Conservation (phyloP, 352 stramenopile genomes). For the Globisporangium mamillatum region DNA sequence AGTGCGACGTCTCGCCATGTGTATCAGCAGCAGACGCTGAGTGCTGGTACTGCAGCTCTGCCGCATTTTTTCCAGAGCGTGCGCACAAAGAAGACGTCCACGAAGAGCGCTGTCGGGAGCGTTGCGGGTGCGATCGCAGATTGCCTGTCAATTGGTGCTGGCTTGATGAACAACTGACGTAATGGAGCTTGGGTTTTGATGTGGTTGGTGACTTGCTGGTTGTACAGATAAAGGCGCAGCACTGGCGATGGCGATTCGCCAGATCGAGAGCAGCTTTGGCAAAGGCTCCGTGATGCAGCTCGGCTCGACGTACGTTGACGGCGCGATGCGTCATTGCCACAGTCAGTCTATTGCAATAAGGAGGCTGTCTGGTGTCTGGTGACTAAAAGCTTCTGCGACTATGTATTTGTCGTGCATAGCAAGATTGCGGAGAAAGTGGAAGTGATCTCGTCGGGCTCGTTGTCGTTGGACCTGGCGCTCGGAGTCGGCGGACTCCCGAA, state of each 20-base stretch:
- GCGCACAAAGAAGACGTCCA: conserved; percentile 22
- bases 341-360: neutral
- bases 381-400: neutral
- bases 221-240: conserved; percentile 71
- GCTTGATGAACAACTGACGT: neutral
- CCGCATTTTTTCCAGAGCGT: conserved; percentile 11
- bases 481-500: conserved; percentile 93
- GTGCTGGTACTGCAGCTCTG: neutral
- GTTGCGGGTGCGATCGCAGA: neutral
- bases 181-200: neutral
- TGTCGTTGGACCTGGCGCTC: conserved; percentile 92
- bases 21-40: neutral
- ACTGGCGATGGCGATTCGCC: conserved; percentile 92
- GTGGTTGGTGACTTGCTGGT: neutral
- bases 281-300: conserved; percentile 97
- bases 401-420: conserved; percentile 16
- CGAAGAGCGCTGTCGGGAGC: conserved; percentile 15
- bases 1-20: neutral
- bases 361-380: neutral
- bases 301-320: conserved; percentile 71
- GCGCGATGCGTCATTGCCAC: neutral
- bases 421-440: conserved; percentile 90
- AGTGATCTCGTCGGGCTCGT: conserved; percentile 91
- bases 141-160: no score
- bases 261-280: conserved; percentile 96